Base-by-base conservation (phyloP, 768 basidiomycete genomes). In the Tulasnella sp. region DNA sequence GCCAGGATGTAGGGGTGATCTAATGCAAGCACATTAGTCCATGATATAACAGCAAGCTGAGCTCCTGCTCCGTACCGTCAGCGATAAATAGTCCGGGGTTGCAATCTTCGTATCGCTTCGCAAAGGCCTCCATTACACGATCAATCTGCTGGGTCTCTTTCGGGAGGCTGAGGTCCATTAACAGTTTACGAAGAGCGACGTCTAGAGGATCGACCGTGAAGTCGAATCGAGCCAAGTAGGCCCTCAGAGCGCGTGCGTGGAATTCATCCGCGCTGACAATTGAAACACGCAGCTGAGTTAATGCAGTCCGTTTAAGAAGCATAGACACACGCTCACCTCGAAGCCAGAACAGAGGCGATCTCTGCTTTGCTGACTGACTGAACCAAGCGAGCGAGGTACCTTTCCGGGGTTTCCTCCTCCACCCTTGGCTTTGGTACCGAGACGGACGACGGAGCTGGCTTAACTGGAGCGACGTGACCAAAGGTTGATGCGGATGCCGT, bases 61-160 rank as follows among this genome's bases (percentile, higher is more conserved):
- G 31, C 39, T 40, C 31, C 14, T 45, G 29, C 54, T 38, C 78
- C 86, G 77, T 80, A 93, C 94, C 96, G 80, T 92, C 87, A 22
- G 91, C 89, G 15, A 85, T 84, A 80, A 96, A 98, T 54, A 98
- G 82, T 52, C 85, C 87, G 70, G 91, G 91, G 81, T 99, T 97
- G 82, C 94, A 95, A 68, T 87, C 85, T 77, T 90, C 84, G 83
- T 97, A 99, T 77, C 92, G 88, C 64, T 85, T 86, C 6, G 97
- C 93, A 83, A 99, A 99, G 0, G 94, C 93, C 83, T 99, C 96
- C 80, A 99, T 94, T 69, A 98, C 94, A 76, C 97, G 88, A 83
- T 99, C 97, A 77, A 99, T 99, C 83, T 99, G 97, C 82, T 99
- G 97, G 1, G 97, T 98, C 85, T 99, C 97, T 75, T 91, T 87